These are phyloP conservation scores for Colletotrichum cuscutae DNA, from an alignment of 2,329 filamentous ascomycete genomes.

Conservation along the genomic window DNA sequence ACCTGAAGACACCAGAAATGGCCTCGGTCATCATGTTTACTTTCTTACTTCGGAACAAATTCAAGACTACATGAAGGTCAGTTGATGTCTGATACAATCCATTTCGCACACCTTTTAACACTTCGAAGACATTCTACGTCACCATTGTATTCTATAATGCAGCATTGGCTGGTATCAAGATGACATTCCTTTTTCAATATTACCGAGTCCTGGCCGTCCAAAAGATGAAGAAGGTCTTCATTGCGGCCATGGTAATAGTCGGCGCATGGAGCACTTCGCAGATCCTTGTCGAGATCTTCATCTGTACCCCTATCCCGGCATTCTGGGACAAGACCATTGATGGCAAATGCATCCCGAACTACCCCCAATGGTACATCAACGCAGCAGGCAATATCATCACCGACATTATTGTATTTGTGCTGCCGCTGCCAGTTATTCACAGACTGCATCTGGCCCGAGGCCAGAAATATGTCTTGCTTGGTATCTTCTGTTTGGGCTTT, in stretches of 20 bases:
- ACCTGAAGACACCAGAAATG: constrained; percentile 21
- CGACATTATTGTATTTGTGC: constrained; percentile 34
- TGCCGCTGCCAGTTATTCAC: constrained; percentile 35
- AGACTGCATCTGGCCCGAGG: constrained; percentile 27
- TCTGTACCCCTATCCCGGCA: constrained; percentile 40
- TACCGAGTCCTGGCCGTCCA: constrained; percentile 46
- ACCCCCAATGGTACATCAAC: constrained; percentile 39
- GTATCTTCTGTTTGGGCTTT: constrained; percentile 39
- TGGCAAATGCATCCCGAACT: constrained; percentile 38
- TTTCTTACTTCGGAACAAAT: constrained; percentile 12
- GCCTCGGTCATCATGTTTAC: constrained; percentile 36
- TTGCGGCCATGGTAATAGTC: constrained; percentile 40
- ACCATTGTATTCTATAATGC: constrained; percentile 45
- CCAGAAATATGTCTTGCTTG: constrained; percentile 38
- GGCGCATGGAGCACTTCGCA: constrained; percentile 42
- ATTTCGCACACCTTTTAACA: not conserved
- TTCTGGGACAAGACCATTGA: constrained; percentile 41
- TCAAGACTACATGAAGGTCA: constrained; percentile 25
- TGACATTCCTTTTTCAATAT: constrained; percentile 50
- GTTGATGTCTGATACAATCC: not conserved
- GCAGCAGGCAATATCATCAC: constrained; percentile 38
- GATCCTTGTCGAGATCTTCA: constrained; percentile 40
- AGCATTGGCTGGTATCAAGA: constrained; percentile 44
- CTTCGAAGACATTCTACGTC: constrained; percentile 42
- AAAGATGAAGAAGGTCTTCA: constrained; percentile 40